Evolutionary conservation across 2,329 filamentous ascomycete genomes (phyloP), one percentile per base, ranked within the genome.

Genomic region (Huntiella abstrusa): DNA sequence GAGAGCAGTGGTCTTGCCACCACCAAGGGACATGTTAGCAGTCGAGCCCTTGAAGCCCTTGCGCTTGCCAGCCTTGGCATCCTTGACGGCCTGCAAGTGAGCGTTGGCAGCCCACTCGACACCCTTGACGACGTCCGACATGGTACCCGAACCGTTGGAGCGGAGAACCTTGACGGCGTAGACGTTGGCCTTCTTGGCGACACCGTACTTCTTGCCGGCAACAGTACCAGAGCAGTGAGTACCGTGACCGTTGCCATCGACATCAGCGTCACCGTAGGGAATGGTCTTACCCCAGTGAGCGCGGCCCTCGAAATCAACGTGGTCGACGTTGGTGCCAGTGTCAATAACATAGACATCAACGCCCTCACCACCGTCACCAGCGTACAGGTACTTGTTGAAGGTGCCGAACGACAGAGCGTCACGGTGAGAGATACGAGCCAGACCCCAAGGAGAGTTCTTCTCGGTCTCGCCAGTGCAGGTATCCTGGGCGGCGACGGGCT

Each of bases 221-320:
- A 98, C 80, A 52, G 92, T 98, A 57, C 91, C 91, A 53, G 91
- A 96, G 78, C 91, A 98, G 74, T 98, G 91, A 58, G 91, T 98
- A 58, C 91, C 91, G 71, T 98, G 91, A 52, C 91, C 91, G 58
- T 98, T 98, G 63, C 91, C 91, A 67, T 98, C 91, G 55, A 75
- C 71, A 60, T 98, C 91, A 43, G 73, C 79, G 60, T 98, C 87
- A 51, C 78, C 79, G 41, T 63, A 55, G 51, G 92, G 92, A 56
- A 98, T 87, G 55, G 91, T 98, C 77, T 93, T 91, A 62, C 91
- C 91, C 91, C 91, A 98, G 58, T 75, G 70, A 56, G 92, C 91
- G 63, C 91, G 87, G 52, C 84, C 91, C 66, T 93, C 88, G 54
- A 98, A 98, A 67, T 98, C 91, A 55, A 93, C 86, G 69, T 98